phyloP scores from a whole-genome alignment of 2,329 filamentous ascomycete species.

The Stachybotrys elegans region DNA sequence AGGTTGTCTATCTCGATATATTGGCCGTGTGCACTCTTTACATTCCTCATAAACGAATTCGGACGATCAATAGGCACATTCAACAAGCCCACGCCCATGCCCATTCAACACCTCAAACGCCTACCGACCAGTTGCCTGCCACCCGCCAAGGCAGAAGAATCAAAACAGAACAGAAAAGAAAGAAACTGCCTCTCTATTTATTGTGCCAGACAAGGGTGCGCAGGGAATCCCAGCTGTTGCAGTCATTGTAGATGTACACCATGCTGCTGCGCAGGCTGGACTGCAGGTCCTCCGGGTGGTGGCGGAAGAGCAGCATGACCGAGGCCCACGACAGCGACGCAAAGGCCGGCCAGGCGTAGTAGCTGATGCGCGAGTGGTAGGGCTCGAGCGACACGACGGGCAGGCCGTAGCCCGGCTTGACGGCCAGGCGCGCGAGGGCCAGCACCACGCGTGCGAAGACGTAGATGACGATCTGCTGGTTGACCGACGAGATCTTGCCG shows the following conservation, averaged over 20 bases:
- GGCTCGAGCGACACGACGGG: conserved; percentile 44
- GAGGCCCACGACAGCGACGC: conserved; percentile 84
- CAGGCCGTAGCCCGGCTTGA: conserved; percentile 57
- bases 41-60: no score
- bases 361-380: conserved; percentile 45
- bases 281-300: conserved; percentile 88
- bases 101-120: no score
- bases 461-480: conserved; percentile 97
- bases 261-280: conserved; percentile 89
- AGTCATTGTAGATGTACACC: conserved; percentile 93
- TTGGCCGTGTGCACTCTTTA: no score
- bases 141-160: neutral
- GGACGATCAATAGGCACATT: no score
- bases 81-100: no score
- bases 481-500: conserved; percentile 72
- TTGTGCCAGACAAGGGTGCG: conserved; percentile 86
- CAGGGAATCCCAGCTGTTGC: conserved; percentile 83
- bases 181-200: conserved; percentile 35
- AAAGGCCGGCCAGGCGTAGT: conserved; percentile 88
- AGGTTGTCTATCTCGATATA: no score
- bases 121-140: no score
- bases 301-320: conserved; percentile 94
- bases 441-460: conserved; percentile 89
- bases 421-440: conserved; percentile 74
- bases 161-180: neutral